Evolutionary conservation across 495 filamentous ascomycete genomes (phyloP), one percentile per base, ranked within the genome.

Genomic region (Chaetomium cochliodes): DNA sequence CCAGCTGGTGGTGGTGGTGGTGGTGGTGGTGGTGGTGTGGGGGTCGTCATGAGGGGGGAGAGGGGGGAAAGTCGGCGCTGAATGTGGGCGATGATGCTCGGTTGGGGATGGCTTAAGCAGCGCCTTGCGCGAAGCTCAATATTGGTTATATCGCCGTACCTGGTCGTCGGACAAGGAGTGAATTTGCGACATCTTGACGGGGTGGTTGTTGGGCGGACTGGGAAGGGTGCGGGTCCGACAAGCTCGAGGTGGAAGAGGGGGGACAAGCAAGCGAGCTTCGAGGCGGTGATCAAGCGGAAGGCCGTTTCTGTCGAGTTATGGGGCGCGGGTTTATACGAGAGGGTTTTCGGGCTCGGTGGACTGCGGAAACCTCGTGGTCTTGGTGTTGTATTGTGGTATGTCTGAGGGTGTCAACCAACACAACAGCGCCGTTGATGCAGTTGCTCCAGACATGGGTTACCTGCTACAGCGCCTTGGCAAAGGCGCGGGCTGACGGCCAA

Each of bases 101-200:
- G 23, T 41, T 28, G 55, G 16, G 37, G 20, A 42, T n/a, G 12
- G 47, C 46, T 16, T 5, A 37, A 37, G 52, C 37, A 16, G 25
- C 63, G 64, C 23, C 25, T 25, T 30, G 13, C 20, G 42, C 41
- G 9, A 49, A 25, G 41, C 7, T 50, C 20, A 18, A 5, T 15
- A 4, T 18, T 59, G 51, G 63, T 52, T 59, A 69, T 75, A 67
- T 62, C 26, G 44, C 23, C 71, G 41, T 82, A 92, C 93, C 88
- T 97, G 93, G 78, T 97, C 93, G 83, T 98, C 93, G 76, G 92
- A 96, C 79, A 98, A 88, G 77, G 92, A 89, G 87, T 96, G 92
- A 67, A 84, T 80, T 81, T 91, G 88, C 77, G 93, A 93, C 93
- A 97, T 98, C 67, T 81, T 89, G 83, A 74, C 65, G 56, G 69